Evolutionary conservation across 2,329 filamentous ascomycete genomes (phyloP).

Genomic region (Penicillium nordicum): DNA sequence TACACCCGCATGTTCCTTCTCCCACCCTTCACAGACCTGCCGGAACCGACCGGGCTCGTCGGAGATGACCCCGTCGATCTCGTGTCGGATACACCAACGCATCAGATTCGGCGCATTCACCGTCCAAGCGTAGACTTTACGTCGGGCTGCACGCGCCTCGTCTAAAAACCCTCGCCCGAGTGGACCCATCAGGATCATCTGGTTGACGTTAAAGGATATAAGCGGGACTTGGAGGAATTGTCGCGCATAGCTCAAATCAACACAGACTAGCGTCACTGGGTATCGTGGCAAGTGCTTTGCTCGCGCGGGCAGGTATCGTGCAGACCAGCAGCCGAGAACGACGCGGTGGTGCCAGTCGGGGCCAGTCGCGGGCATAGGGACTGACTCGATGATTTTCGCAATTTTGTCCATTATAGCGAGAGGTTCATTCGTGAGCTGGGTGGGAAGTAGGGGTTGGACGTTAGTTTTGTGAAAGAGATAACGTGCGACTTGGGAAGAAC

Average conservation of each 20-base stretch:
- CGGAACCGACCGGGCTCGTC: constrained; percentile 60
- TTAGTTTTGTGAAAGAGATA: neutral
- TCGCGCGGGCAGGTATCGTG: constrained; percentile 65
- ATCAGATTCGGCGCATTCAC: constrained; percentile 77
- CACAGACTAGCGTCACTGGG: constrained; percentile 42
- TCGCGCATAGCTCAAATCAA: constrained; percentile 57
- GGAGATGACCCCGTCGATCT: constrained; percentile 77
- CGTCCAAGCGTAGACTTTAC: constrained; percentile 76
- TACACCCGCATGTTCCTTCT: constrained; percentile 8
- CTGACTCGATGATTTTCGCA: constrained; percentile 58
- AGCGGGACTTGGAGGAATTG: constrained; percentile 63
- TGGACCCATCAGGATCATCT: constrained; percentile 64
- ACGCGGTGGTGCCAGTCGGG: constrained; percentile 66
- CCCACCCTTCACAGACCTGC: constrained; percentile 17
- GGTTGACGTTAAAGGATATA: constrained; percentile 75
- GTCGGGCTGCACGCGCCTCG: constrained; percentile 53
- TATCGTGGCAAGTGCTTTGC: constrained; percentile 49
- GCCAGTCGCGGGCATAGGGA: constrained; percentile 44
- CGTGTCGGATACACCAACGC: constrained; percentile 69
- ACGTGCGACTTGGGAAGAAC: no score
- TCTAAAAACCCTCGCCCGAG: constrained; percentile 64
- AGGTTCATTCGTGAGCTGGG: constrained; percentile 44
- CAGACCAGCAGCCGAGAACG: constrained; percentile 77
- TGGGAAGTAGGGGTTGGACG: neutral
- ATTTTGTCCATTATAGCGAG: constrained; percentile 68